phyloP scores from a whole-genome alignment of 2,329 filamentous ascomycete genomes.

The Colletotrichum cordylinicola region DNA sequence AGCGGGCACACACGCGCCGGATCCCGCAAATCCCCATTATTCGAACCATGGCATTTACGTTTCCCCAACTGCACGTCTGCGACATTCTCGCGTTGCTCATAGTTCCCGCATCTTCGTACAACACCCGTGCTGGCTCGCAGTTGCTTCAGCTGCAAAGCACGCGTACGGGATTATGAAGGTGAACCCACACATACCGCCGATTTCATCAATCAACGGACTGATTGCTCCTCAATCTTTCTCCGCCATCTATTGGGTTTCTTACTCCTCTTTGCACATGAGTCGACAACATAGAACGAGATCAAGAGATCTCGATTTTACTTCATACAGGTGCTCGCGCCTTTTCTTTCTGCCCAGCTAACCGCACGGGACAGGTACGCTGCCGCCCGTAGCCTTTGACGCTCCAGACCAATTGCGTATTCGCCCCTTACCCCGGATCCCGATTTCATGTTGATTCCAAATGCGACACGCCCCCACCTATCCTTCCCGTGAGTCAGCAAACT shows the following conservation, averaged over 20 bases:
- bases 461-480: not conserved
- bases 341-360: not conserved
- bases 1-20: not conserved
- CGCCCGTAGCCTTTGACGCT: not conserved
- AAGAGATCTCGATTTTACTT: not conserved
- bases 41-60: slow-evolving; percentile 3
- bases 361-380: not conserved
- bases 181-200: not conserved
- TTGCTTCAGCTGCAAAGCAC: not conserved
- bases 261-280: not conserved
- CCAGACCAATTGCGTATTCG: not conserved
- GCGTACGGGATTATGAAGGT: not conserved
- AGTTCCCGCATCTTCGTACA: not conserved
- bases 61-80: not conserved
- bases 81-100: not conserved
- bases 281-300: not conserved
- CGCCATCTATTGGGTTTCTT: not conserved
- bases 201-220: not conserved
- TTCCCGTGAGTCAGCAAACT: not conserved
- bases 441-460: slow-evolving; percentile 6
- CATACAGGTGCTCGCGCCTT: not conserved
- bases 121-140: not conserved
- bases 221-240: not conserved
- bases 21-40: slow-evolving; percentile 11
- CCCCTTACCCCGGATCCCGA: not conserved